A percentile compares a stretch with the other conserved stretches of the same genome.
phyloP scores from a whole-genome alignment of 495 filamentous ascomycete genomes.

The Xylaria intraflava region DNA sequence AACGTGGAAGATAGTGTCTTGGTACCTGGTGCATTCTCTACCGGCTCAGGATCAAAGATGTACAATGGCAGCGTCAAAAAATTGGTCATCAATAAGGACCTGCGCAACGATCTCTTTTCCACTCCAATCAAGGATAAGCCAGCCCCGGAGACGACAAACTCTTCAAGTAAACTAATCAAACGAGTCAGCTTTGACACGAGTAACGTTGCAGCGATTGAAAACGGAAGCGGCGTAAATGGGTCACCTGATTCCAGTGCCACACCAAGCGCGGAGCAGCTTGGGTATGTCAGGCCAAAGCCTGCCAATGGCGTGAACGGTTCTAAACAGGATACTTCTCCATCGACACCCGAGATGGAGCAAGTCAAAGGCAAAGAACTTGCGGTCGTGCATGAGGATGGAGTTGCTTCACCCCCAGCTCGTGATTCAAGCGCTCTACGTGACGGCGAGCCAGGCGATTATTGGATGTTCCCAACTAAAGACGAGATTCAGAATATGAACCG shows the following conservation, averaged over 20 bases:
- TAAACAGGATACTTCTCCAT: conserved; percentile 33
- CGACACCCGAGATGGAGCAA: conserved; percentile 63
- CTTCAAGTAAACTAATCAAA: conserved; percentile 64
- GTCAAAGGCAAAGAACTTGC: conserved; percentile 70
- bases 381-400: conserved; percentile 66
- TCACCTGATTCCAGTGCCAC: conserved; percentile 39
- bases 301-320: conserved; percentile 47
- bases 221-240: conserved; percentile 35
- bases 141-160: conserved; percentile 33
- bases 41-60: conserved; percentile 51
- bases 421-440: conserved; percentile 33
- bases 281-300: conserved; percentile 53
- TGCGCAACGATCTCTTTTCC: conserved; percentile 72
- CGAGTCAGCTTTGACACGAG: conserved; percentile 82
- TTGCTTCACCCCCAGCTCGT: conserved; percentile 26
- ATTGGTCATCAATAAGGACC: conserved; percentile 78
- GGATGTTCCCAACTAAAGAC: conserved; percentile 65
- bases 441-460: conserved; percentile 68
- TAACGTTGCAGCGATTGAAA: conserved; percentile 36
- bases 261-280: conserved; percentile 56
- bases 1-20: conserved; percentile 71
- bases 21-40: conserved; percentile 76
- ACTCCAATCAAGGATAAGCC: conserved; percentile 43
- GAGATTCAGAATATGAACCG: conserved; percentile 69
- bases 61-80: conserved; percentile 69